phyloP scores from a whole-genome alignment of 352 stramenopile genomes.

The Achlya hypogyna region DNA sequence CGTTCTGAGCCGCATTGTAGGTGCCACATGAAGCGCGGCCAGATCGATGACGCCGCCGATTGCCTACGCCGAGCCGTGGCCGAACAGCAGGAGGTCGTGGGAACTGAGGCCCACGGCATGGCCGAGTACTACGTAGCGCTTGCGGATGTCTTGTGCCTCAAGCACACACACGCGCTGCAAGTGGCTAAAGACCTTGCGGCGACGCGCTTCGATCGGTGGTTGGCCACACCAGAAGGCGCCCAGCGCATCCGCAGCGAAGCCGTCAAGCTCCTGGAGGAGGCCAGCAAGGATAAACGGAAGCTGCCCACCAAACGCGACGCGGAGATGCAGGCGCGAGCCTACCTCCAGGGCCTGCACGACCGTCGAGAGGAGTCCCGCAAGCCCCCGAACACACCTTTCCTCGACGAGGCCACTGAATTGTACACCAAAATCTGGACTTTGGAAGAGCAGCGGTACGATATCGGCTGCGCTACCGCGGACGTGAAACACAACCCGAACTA shows the following conservation, averaged over 20 bases:
- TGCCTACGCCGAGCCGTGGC: slow-evolving; percentile 39
- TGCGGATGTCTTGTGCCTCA: slow-evolving; percentile 40
- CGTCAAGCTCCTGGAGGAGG: not conserved
- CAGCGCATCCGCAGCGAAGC: slow-evolving; percentile 25
- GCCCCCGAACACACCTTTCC: slow-evolving; percentile 24
- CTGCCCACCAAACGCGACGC: slow-evolving; percentile 45
- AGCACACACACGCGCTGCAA: slow-evolving; percentile 39
- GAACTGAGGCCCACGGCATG: slow-evolving; percentile 24
- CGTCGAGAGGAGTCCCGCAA: not conserved
- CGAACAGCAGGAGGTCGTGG: slow-evolving; percentile 31
- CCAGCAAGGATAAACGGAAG: not conserved
- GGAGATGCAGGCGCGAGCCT: slow-evolving; percentile 29
- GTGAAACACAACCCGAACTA: too few relatives aligned
- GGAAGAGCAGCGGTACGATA: slow-evolving; percentile 31
- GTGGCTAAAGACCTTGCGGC: slow-evolving; percentile 39
- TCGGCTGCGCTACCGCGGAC: not conserved
- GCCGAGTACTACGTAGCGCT: slow-evolving; percentile 49
- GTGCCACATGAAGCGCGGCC: slow-evolving; percentile 24
- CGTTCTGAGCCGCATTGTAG: too few relatives aligned
- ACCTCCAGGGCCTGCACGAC: slow-evolving; percentile 16
- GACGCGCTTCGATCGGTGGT: slow-evolving; percentile 38
- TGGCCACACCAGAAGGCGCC: slow-evolving; percentile 39
- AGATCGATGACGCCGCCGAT: slow-evolving; percentile 44
- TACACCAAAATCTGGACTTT: slow-evolving; percentile 56
- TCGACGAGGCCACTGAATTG: slow-evolving; percentile 57